A percentile compares a stretch with the other conserved stretches of the same genome.
Evolutionary conservation across 164 flowering plant species (phyloP).

Genomic region (Sedum album): DNA sequence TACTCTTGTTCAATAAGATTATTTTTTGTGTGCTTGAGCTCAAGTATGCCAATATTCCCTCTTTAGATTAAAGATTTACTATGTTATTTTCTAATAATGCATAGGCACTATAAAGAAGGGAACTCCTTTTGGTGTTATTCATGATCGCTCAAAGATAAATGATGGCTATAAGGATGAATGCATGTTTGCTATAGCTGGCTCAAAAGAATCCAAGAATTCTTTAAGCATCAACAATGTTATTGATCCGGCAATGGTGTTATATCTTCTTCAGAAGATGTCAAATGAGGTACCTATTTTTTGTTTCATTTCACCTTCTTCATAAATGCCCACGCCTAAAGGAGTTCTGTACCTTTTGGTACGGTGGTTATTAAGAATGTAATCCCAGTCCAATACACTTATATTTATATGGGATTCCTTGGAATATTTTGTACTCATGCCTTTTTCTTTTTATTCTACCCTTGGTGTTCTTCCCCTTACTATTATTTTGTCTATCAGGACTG

Average conservation of each 20-base stretch:
- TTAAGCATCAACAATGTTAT: slow-evolving; percentile 26
- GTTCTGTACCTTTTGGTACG: neutral
- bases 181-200: slow-evolving; percentile 41
- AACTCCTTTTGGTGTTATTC: slow-evolving; percentile 32
- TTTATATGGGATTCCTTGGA: no score
- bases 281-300: slow-evolving; percentile 52
- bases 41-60: neutral
- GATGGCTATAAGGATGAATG: slow-evolving; percentile 37
- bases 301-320: neutral
- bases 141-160: slow-evolving; percentile 51
- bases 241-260: slow-evolving; percentile 46
- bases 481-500: slow-evolving; percentile 52
- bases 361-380: neutral
- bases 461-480: neutral
- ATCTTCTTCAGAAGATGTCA: slow-evolving; percentile 57
- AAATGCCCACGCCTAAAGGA: no score
- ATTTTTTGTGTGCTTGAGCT: neutral
- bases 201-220: slow-evolving; percentile 36
- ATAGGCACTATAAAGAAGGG: slow-evolving; percentile 67
- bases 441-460: no score
- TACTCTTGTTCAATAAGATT: neutral
- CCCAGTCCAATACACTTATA: no score
- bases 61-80: neutral
- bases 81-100: neutral
- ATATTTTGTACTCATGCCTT: neutral